A percentile compares a stretch with the other conserved stretches of the same genome.
These are phyloP conservation scores for Fusarium nygamai DNA, from an alignment of 2,329 filamentous ascomycete genomes.

Conservation along the genomic window DNA sequence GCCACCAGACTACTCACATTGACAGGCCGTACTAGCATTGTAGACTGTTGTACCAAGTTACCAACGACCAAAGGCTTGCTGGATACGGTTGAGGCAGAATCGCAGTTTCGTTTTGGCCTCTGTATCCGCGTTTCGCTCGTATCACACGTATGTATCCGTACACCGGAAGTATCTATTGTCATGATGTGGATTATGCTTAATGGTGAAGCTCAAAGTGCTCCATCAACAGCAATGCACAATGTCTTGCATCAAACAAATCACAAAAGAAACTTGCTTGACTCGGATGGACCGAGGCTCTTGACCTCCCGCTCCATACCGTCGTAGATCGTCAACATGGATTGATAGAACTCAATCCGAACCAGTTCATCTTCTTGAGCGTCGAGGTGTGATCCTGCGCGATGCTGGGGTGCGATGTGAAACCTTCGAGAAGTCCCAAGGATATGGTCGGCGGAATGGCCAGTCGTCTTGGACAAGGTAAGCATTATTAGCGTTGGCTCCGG, in stretches of 20 bases:
- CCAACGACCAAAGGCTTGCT: background rate
- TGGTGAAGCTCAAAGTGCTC: background rate
- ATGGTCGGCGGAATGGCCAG: conserved; percentile 45
- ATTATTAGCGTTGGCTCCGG: conserved; percentile 33
- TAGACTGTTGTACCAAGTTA: background rate
- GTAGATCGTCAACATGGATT: conserved; percentile 43
- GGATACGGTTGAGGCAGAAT: background rate
- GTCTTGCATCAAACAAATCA: background rate
- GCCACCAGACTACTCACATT: background rate
- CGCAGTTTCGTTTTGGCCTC: background rate
- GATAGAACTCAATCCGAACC: conserved; percentile 32
- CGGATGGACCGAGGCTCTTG: conserved; percentile 22
- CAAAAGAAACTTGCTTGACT: conserved; percentile 16
- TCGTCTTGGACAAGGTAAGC: conserved; percentile 32
- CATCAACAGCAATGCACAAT: background rate
- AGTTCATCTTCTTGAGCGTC: conserved; percentile 38
- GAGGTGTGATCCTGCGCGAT: conserved; percentile 43
- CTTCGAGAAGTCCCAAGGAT: conserved; percentile 47
- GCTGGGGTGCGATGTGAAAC: conserved; percentile 41
- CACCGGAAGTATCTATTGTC: background rate
- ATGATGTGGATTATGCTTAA: background rate
- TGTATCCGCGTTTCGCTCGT: background rate
- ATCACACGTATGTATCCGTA: background rate
- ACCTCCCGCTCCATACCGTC: conserved; percentile 13
- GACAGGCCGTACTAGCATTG: background rate